Conservation (phyloP, 1,284 basidiomycete genomes). For the Melampsora larici-populina region DNA sequence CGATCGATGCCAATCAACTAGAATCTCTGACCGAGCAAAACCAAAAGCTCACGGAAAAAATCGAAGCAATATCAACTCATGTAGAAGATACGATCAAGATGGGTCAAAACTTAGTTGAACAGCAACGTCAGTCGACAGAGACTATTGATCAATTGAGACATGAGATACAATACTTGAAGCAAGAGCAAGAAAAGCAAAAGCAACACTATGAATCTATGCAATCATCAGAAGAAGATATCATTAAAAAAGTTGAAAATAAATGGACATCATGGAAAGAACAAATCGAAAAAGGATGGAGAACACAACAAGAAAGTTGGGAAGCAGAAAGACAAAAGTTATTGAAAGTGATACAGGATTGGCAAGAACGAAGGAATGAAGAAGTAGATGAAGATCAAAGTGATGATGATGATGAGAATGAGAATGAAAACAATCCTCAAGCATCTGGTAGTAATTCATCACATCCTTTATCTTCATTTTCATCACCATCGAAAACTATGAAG, state of each 20-base stretch:
- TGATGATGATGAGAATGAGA: neutral
- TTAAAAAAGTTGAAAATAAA: conserved; percentile 63
- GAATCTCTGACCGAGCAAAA: conserved; percentile 57
- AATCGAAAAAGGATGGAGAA: conserved; percentile 54
- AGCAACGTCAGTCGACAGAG: conserved; percentile 72
- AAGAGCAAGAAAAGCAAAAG: conserved; percentile 56
- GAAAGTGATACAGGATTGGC: conserved; percentile 77
- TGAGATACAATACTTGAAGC: conserved; percentile 68
- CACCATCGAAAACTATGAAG: conserved; percentile 24
- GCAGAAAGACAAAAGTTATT: conserved; percentile 72
- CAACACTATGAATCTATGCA: conserved; percentile 54
- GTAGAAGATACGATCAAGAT: conserved; percentile 73
- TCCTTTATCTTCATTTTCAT: neutral
- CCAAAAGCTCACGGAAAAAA: conserved; percentile 68
- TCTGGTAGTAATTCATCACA: neutral
- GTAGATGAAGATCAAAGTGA: neutral
- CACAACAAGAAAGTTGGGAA: conserved; percentile 74
- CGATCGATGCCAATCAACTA: conserved; percentile 48
- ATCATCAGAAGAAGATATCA: conserved; percentile 49
- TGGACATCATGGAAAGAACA: conserved; percentile 62
- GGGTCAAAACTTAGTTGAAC: conserved; percentile 69
- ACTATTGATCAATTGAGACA: conserved; percentile 73
- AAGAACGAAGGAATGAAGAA: conserved; percentile 54
- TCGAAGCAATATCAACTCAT: conserved; percentile 68
- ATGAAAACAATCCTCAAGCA: neutral